Base-by-base conservation (phyloP, 768 basidiomycete species). In the Amanita subjunquillea region DNA sequence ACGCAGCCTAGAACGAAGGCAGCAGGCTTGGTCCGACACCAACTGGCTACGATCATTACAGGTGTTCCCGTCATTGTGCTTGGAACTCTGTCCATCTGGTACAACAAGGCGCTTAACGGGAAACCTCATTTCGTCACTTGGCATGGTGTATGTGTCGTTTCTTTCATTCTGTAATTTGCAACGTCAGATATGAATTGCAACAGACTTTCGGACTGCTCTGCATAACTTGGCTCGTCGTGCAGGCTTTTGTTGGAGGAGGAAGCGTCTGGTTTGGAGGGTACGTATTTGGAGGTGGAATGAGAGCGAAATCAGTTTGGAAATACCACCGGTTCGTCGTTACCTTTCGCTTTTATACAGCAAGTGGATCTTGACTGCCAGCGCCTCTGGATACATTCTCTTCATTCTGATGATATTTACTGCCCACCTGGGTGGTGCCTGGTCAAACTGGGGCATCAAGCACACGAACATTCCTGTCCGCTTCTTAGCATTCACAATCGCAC, bases 281-380 rank as follows among this genome's bases (percentile, higher is more conserved):
- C 13, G 70, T 72, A 0, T 86, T 91, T 60, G 87, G 89, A 4
- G 87, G 88, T 1, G 81, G 78, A 12, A 64, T 71, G 41, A 83
- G 78, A 62, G 87, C 88, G 12, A 91, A 87, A 63, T 63, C 69
- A 1, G 54, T 91, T 17, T 92, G 89, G 85, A 92, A 91, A 63
- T 91, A 88, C 57, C 90, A 93, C 60, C 70, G 90, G 84, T 82
- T 55, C 39, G 65, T 43, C 29, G 27, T 23, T n/a, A 25, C 42
- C 36, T 12, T 30, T 23, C 50, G 17, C 20, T 13, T 10, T 42
- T 30, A 40, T 53, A 17, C 25, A 3, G 45, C 48, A 48, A 30
- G 29, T 34, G 29, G 50, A 39, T 55, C 40, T 34, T 44, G 30
- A 34, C 47, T 6, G 36, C 50, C 47, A 85, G 87, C 56, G 55